Conservation (phyloP, 2,329 filamentous ascomycete species). For the Fusarium marasasianum region DNA sequence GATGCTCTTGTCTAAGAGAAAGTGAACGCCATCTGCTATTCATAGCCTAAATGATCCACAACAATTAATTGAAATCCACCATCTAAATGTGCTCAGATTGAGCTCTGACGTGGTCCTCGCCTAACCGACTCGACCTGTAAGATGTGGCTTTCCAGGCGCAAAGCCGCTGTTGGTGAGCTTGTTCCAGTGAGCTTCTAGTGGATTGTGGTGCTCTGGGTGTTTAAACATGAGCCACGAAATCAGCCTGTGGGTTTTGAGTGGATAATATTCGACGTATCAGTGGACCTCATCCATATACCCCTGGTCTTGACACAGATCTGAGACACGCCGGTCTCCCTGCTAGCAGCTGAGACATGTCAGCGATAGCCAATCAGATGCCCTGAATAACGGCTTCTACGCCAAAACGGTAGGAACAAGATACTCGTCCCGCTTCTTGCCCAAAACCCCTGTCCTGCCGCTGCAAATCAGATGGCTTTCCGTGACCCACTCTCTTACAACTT, state of each 20-base stretch:
- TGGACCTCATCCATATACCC: conserved; percentile 11
- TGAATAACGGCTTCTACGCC: conserved; percentile 28
- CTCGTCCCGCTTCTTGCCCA: conserved; percentile 37
- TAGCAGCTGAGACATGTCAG: conserved; percentile 16
- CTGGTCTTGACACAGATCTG: conserved; percentile 56
- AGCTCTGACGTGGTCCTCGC: conserved; percentile 38
- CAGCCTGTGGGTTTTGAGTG: conserved; percentile 21
- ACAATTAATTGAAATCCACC: conserved; percentile 11
- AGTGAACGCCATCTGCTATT: conserved; percentile 20
- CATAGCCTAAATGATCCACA: conserved; percentile 25
- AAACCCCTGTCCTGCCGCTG: conserved; percentile 20
- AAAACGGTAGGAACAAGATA: conserved; percentile 36
- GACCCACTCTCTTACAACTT: conserved; percentile 38
- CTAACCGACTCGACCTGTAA: conserved; percentile 7
- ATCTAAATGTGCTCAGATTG: conserved; percentile 15
- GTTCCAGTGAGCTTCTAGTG: conserved; percentile 31
- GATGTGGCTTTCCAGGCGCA: conserved; percentile 9
- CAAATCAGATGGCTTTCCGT: conserved; percentile 37
- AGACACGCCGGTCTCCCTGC: conserved; percentile 46
- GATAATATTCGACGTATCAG: conserved; percentile 1
- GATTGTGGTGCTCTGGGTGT: not conserved
- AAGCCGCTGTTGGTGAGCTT: conserved; percentile 5
- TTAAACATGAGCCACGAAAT: conserved; percentile 11
- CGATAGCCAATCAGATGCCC: conserved; percentile 23
- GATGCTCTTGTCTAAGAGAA: conserved; percentile 6